Evolutionary conservation across 139 green algal genomes (phyloP).

Genomic region (Ulvella scutata): DNA sequence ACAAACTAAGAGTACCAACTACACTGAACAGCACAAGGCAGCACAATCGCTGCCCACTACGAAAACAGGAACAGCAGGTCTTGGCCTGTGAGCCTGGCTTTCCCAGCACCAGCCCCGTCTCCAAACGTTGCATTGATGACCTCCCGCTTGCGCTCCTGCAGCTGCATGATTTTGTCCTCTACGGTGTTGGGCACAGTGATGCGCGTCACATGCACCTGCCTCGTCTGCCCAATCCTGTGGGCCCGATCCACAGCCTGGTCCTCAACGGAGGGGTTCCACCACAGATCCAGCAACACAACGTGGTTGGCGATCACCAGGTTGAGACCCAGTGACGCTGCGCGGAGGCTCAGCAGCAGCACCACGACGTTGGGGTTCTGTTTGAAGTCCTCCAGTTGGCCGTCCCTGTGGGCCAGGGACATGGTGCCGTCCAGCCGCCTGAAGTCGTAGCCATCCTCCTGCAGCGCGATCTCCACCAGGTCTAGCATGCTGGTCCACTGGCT

Average conservation of each 20-base stretch:
- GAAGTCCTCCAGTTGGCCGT: constrained; percentile 64
- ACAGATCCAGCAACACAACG: constrained; percentile 75
- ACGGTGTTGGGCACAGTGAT: constrained; percentile 55
- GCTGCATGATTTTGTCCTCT: constrained; percentile 65
- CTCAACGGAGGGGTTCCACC: constrained; percentile 62
- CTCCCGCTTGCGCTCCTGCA: constrained; percentile 48
- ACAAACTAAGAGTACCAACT: too few species aligned
- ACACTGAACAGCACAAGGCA: too few species aligned
- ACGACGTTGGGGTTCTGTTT: constrained; percentile 22
- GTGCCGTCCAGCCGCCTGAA: constrained; percentile 69
- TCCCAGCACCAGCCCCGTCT: constrained; percentile 10
- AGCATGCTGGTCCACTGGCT: constrained; percentile 86
- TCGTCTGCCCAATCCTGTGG: constrained; percentile 67
- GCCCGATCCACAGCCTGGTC: constrained; percentile 84
- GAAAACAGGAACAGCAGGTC: constrained; percentile 40
- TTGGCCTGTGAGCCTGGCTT: constrained; percentile 27
- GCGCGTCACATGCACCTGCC: constrained; percentile 53
- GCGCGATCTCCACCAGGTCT: constrained; percentile 65
- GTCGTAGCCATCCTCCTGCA: constrained; percentile 22
- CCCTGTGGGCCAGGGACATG: constrained; percentile 46
- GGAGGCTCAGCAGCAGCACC: constrained; percentile 42
- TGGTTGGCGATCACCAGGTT: constrained; percentile 82
- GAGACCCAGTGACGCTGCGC: constrained; percentile 72
- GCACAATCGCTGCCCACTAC: background rate
- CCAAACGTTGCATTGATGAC: constrained; percentile 39